These are phyloP conservation scores for Leccinum rimulosum DNA, from an alignment of 768 basidiomycete species.

Conservation along the genomic window DNA sequence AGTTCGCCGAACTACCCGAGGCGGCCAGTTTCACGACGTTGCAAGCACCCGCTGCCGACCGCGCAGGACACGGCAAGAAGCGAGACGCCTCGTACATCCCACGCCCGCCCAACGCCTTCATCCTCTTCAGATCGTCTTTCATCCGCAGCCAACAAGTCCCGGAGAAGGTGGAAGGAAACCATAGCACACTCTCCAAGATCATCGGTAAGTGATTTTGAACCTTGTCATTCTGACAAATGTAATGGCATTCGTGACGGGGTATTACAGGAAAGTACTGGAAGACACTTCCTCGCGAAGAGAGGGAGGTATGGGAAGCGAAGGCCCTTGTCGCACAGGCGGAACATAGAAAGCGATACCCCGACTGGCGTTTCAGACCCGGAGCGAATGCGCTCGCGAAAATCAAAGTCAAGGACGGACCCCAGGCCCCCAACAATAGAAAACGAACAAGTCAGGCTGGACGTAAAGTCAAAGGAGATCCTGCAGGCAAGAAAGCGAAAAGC, in stretches of 20 bases:
- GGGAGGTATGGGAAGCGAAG: conserved; percentile 74
- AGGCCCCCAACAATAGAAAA: conserved; percentile 27
- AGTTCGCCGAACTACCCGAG: conserved; percentile 16
- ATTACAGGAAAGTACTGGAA: conserved; percentile 70
- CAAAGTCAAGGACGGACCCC: conserved; percentile 42
- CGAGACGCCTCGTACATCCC: conserved; percentile 76
- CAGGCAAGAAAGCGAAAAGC: conserved; percentile 28
- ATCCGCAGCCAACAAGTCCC: conserved; percentile 73
- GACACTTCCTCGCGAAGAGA: conserved; percentile 61
- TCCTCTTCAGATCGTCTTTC: conserved; percentile 79
- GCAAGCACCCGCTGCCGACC: conserved; percentile 31
- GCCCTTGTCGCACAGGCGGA: conserved; percentile 69
- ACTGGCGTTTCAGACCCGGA: conserved; percentile 81
- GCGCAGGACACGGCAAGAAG: conserved; percentile 55
- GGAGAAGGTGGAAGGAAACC: conserved; percentile 76
- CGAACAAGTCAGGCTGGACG: conserved; percentile 28
- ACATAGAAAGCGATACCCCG: conserved; percentile 71
- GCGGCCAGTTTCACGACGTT: conserved; percentile 15
- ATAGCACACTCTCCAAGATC: conserved; percentile 77
- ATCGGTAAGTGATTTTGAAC: conserved; percentile 47
- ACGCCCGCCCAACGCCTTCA: conserved; percentile 83
- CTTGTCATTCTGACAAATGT: not conserved
- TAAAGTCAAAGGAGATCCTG: conserved; percentile 31
- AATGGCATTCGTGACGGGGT: not conserved
- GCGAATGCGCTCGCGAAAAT: conserved; percentile 40